These are phyloP conservation scores for Grosmannia serpens DNA, from an alignment of 2,329 filamentous ascomycete species.

Conservation along the genomic window DNA sequence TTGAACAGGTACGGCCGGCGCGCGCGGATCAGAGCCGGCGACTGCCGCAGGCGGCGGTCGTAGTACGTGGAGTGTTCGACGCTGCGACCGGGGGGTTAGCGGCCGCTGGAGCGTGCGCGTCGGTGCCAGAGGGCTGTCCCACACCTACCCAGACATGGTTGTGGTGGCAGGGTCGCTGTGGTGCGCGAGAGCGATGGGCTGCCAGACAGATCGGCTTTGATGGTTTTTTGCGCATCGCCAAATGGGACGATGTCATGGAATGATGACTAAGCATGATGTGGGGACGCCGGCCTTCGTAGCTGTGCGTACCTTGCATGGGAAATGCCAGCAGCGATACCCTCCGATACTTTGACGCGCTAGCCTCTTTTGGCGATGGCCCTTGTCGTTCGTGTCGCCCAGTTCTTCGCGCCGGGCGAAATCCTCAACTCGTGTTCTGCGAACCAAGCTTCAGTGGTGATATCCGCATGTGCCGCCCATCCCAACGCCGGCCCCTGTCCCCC, in stretches of 20 bases:
- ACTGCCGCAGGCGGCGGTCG: conserved; percentile 74
- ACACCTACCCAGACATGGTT: too few relatives aligned
- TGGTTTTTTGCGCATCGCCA: too few relatives aligned
- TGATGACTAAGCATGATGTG: background rate
- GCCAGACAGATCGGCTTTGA: too few relatives aligned
- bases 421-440: background rate
- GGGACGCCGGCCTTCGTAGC: background rate
- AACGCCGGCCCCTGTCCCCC: background rate
- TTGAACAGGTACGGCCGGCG: conserved; percentile 83
- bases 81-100: conserved; percentile 13
- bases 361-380: background rate
- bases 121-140: background rate
- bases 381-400: background rate
- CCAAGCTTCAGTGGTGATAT: background rate
- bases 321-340: too few relatives aligned
- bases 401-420: background rate
- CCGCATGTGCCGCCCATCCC: background rate
- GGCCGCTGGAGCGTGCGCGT: background rate
- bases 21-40: conserved; percentile 80
- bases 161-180: too few relatives aligned
- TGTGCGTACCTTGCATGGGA: background rate
- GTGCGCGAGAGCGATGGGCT: too few relatives aligned
- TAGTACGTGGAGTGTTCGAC: conserved; percentile 66
- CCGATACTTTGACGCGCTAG: background rate
- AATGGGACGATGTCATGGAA: background rate